These are phyloP conservation scores for Geosmithia flava DNA, from an alignment of 2,329 filamentous ascomycete genomes.

Conservation along the genomic window DNA sequence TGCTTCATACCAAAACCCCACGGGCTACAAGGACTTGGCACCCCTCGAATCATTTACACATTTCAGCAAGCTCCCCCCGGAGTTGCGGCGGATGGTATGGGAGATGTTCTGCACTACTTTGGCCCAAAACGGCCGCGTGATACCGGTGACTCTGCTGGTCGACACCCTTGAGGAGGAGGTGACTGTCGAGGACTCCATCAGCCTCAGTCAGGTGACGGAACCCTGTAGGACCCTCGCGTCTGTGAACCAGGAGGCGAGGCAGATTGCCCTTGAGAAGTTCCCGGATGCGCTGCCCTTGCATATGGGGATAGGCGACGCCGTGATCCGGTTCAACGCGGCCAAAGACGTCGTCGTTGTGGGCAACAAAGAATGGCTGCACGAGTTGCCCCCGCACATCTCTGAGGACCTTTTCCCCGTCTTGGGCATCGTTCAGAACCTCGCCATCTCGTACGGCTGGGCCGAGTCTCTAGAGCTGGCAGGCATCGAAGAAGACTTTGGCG, in stretches of 20 bases:
- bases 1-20: neutral
- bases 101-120: constrained; percentile 17
- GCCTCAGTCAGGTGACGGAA: neutral
- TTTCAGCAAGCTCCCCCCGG: constrained; percentile 17
- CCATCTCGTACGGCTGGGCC: neutral
- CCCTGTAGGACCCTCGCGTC: constrained; percentile 1
- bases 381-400: neutral
- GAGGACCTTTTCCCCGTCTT: neutral
- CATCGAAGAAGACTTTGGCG: neutral
- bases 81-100: constrained; percentile 21
- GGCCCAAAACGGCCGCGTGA: constrained; percentile 8
- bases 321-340: constrained; percentile 4
- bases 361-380: neutral
- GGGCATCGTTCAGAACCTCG: neutral
- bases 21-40: neutral
- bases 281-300: constrained; percentile 3
- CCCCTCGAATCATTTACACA: constrained; percentile 1
- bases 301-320: neutral
- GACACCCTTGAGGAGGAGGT: neutral
- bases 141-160: constrained; percentile 1
- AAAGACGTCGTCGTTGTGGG: constrained; percentile 3
- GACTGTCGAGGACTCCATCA: neutral
- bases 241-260: constrained; percentile 4
- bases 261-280: constrained; percentile 2
- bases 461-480: neutral